phyloP scores from a whole-genome alignment of 2,329 filamentous ascomycete genomes.

The Chaetothyriales sp. region DNA sequence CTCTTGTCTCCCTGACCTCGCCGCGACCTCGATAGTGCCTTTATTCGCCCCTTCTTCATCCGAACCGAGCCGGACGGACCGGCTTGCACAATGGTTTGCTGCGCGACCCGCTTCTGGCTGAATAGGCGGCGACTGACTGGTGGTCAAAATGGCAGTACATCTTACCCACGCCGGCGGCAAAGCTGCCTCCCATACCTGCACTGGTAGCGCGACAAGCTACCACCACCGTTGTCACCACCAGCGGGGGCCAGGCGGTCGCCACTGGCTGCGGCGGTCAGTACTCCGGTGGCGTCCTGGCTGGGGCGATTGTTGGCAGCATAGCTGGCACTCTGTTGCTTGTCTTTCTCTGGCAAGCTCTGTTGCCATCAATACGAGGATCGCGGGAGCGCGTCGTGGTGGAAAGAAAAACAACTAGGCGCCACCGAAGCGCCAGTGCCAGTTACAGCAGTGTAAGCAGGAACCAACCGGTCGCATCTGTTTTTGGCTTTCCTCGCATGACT shows the following conservation, averaged over 20 bases:
- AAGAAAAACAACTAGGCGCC: conserved; percentile 10
- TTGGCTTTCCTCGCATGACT: not conserved
- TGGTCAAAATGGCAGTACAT: not conserved
- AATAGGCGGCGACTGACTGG: not conserved
- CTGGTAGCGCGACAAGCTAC: conserved; percentile 13
- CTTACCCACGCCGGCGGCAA: not conserved
- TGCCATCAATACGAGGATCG: conserved; percentile 7
- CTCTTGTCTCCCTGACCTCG: not conserved
- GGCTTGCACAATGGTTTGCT: not conserved
- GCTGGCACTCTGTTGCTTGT: conserved; percentile 16
- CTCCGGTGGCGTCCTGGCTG: conserved; percentile 15
- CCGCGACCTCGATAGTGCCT: not conserved
- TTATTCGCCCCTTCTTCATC: not conserved
- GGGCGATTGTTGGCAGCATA: conserved; percentile 16
- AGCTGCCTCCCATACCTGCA: conserved; percentile 7
- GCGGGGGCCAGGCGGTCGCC: conserved; percentile 1
- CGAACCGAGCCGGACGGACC: not conserved
- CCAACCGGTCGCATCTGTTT: not conserved
- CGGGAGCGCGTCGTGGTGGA: conserved; percentile 11
- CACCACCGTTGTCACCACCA: conserved; percentile 6
- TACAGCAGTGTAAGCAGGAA: conserved; percentile 10
- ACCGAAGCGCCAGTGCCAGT: conserved; percentile 14
- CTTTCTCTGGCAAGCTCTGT: conserved; percentile 7
- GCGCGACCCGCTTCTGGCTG: not conserved
- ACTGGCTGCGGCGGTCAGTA: conserved; percentile 14